Percentiles rank a stretch among this genome's conserved stretches.
Conservation (phyloP, 495 filamentous ascomycete genomes). For the Bryoglossum gracile region DNA sequence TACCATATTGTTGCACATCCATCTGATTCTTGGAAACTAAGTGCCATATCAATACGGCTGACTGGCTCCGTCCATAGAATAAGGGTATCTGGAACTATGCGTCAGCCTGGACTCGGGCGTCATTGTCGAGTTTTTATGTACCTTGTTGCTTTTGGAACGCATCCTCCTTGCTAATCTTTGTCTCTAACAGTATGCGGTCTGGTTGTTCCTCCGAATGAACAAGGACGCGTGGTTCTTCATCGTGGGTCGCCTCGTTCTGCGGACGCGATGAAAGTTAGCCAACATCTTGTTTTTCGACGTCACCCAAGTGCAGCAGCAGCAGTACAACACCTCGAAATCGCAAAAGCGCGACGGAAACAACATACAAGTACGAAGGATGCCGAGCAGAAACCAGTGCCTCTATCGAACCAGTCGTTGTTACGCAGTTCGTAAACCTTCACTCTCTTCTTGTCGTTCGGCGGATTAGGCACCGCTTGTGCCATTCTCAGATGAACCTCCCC, state of each 20-base stretch:
- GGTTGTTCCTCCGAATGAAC: conserved; percentile 93
- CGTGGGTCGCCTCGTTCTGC: conserved; percentile 19
- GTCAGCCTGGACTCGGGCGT: conserved; percentile 65
- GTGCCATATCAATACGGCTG: conserved; percentile 87
- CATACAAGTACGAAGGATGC: conserved; percentile 69
- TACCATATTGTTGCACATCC: conserved; percentile 91
- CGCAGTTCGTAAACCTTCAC: conserved; percentile 98
- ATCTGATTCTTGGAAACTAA: conserved; percentile 97
- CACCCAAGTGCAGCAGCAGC: neutral
- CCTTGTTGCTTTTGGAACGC: conserved; percentile 98
- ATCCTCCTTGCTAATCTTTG: conserved; percentile 87
- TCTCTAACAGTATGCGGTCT: conserved; percentile 75
- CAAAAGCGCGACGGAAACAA: conserved; percentile 11
- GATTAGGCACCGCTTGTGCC: conserved; percentile 78
- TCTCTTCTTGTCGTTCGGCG: conserved; percentile 82
- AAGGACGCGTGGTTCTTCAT: conserved; percentile 76
- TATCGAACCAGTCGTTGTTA: conserved; percentile 98
- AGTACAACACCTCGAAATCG: neutral
- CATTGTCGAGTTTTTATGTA: conserved; percentile 71
- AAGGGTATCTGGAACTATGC: conserved; percentile 93
- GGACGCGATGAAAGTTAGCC: conserved; percentile 25
- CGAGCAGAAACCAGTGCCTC: conserved; percentile 92
- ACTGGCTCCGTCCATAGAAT: conserved; percentile 92
- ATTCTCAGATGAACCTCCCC: no score
- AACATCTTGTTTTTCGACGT: conserved; percentile 11